Evolutionary conservation across 306 rosid genomes (phyloP).

Genomic region (Dryas alaskensis): DNA sequence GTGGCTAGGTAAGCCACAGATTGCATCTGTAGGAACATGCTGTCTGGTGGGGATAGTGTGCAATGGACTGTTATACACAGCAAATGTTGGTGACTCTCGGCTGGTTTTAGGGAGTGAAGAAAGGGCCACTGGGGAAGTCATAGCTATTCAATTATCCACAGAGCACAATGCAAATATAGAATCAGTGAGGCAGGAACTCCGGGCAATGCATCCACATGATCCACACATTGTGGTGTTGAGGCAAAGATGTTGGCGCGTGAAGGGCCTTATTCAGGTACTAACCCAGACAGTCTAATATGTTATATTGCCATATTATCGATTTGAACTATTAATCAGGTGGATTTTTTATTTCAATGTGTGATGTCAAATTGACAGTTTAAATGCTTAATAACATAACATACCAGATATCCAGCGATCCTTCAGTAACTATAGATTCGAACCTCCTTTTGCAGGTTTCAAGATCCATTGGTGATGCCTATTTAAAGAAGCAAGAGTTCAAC

Average conservation of each 20-base stretch:
- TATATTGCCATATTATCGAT: no score
- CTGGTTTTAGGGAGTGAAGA: constrained; percentile 63
- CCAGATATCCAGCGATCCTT: no score
- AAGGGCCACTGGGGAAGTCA: constrained; percentile 55
- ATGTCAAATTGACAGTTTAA: no score
- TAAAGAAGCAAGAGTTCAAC: constrained; percentile 72
- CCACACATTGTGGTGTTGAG: constrained; percentile 64
- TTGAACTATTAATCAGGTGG: no score
- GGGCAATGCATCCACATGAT: constrained; percentile 57
- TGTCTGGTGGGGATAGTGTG: constrained; percentile 74
- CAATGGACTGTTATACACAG: constrained; percentile 56
- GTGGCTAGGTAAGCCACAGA: constrained; percentile 62
- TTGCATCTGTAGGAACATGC: constrained; percentile 76
- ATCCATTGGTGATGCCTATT: constrained; percentile 84
- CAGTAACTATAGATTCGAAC: background rate
- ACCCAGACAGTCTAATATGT: background rate
- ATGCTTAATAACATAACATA: no score
- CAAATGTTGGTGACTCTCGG: constrained; percentile 81
- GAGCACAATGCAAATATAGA: constrained; percentile 76
- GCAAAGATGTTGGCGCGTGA: constrained; percentile 82
- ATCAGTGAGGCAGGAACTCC: constrained; percentile 67
- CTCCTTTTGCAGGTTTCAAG: constrained; percentile 61
- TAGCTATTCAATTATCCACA: constrained; percentile 63
- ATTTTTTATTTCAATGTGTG: no score
- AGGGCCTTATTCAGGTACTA: constrained; percentile 82